A percentile compares a stretch with the other conserved stretches of the same genome.
phyloP scores from a whole-genome alignment of 2,329 filamentous ascomycete genomes.

The Catunica adiposa region DNA sequence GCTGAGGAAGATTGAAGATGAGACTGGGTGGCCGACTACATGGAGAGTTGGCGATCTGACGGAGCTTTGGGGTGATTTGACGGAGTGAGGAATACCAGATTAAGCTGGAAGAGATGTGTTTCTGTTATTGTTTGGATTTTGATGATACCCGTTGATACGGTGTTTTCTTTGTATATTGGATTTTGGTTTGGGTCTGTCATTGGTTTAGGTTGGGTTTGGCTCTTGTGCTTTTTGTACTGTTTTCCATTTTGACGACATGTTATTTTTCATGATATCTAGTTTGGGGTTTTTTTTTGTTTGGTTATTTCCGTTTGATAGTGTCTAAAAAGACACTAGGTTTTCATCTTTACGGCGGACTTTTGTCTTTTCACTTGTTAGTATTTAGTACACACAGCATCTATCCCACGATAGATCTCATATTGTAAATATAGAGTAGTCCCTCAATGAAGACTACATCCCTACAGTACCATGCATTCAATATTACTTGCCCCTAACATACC shows the following conservation, averaged over 20 bases:
- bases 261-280: no score
- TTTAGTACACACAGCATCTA: not conserved
- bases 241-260: no score
- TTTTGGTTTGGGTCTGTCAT: not conserved
- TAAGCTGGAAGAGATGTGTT: not conserved
- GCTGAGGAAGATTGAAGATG: slow-evolving; percentile 31
- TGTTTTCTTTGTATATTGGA: not conserved
- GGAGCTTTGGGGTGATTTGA: slow-evolving; percentile 32
- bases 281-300: no score
- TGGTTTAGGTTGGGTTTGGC: not conserved
- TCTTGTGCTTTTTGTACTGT: no score
- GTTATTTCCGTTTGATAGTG: no score
- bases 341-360: not conserved
- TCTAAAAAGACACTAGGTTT: no score
- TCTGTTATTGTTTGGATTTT: slow-evolving; percentile 3
- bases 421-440: not conserved
- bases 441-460: not conserved
- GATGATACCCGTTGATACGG: not conserved
- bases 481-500: no score
- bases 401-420: not conserved
- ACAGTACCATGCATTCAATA: no score
- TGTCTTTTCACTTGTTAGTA: not conserved
- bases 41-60: slow-evolving; percentile 37
- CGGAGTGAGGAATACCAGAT: slow-evolving; percentile 15
- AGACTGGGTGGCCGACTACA: slow-evolving; percentile 36